These are phyloP conservation scores for Aspergillus hancockii DNA, from an alignment of 495 filamentous ascomycete species.

Conservation along the genomic window DNA sequence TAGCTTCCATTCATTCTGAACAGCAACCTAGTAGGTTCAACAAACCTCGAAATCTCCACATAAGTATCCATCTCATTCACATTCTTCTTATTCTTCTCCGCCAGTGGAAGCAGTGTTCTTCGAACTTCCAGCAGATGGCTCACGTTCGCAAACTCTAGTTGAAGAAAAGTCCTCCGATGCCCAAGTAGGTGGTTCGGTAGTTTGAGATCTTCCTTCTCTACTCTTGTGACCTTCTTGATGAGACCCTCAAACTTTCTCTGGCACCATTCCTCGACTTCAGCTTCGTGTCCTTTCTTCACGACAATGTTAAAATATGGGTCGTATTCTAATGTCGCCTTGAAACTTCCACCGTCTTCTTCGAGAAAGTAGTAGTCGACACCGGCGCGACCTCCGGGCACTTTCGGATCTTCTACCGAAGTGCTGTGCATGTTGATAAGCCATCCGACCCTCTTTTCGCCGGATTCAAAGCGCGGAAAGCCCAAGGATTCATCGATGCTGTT, in stretches of 20 bases:
- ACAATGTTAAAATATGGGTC: slow-evolving; percentile 96
- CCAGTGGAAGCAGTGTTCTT: slow-evolving; percentile 82
- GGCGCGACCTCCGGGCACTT: slow-evolving; percentile 76
- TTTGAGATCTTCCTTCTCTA: slow-evolving; percentile 91
- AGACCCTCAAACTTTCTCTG: slow-evolving; percentile 81
- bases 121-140: slow-evolving; percentile 79
- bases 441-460: slow-evolving; percentile 79
- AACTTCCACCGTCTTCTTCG: slow-evolving; percentile 87
- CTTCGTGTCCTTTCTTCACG: slow-evolving; percentile 81
- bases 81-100: slow-evolving; percentile 93
- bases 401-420: slow-evolving; percentile 82
- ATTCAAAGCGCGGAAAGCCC: slow-evolving; percentile 91
- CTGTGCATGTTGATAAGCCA: slow-evolving; percentile 97
- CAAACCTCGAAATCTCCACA: slow-evolving; percentile 88
- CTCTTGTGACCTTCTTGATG: slow-evolving; percentile 71
- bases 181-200: slow-evolving; percentile 97
- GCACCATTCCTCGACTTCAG: slow-evolving; percentile 95
- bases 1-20: slow-evolving; percentile 18
- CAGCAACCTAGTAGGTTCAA: slow-evolving; percentile 13
- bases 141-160: slow-evolving; percentile 86
- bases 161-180: slow-evolving; percentile 81
- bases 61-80: slow-evolving; percentile 97
- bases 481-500: slow-evolving; percentile 91
- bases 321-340: slow-evolving; percentile 95
- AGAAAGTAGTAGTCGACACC: slow-evolving; percentile 98